Evolutionary conservation across 2,329 filamentous ascomycete genomes (phyloP).

Genomic region (Stagonosporopsis chrysanthemi): DNA sequence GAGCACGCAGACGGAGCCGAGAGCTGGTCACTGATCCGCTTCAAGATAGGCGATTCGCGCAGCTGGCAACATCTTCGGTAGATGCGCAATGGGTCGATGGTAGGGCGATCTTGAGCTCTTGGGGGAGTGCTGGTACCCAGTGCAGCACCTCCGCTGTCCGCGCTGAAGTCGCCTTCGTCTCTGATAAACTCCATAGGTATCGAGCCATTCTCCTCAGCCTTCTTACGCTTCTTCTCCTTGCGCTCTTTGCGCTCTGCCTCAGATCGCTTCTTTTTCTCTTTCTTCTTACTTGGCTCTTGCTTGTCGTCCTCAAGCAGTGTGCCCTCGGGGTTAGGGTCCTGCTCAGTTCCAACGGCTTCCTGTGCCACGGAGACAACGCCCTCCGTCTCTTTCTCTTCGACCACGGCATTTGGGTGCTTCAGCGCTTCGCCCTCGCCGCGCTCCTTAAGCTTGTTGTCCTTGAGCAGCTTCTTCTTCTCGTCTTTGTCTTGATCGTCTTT

Average conservation of each 20-base stretch:
- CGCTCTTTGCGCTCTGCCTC: conserved; percentile 92
- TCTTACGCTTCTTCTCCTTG: conserved; percentile 84
- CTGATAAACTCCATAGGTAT: conserved; percentile 83
- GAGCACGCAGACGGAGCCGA: conserved; percentile 72
- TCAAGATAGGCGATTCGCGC: conserved; percentile 88
- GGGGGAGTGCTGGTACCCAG: conserved; percentile 47
- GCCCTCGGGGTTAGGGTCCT: conserved; percentile 52
- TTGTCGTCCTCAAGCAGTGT: conserved; percentile 44
- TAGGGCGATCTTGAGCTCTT: conserved; percentile 72
- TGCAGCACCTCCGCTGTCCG: conserved; percentile 28
- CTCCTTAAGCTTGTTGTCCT: conserved; percentile 66
- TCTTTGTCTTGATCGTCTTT: conserved; percentile 63
- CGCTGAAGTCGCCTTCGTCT: conserved; percentile 61
- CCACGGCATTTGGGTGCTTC: conserved; percentile 68
- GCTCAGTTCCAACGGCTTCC: conserved; percentile 53
- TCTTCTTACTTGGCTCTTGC: conserved; percentile 69
- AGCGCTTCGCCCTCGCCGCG: conserved; percentile 77
- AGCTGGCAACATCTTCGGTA: conserved; percentile 95
- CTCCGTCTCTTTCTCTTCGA: conserved; percentile 64
- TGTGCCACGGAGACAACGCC: conserved; percentile 44
- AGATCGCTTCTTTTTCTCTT: conserved; percentile 94
- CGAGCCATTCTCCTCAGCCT: conserved; percentile 86
- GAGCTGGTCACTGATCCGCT: conserved; percentile 90
- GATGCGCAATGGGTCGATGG: conserved; percentile 89
- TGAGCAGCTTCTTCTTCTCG: conserved; percentile 59